These are phyloP conservation scores for Komagataea norvegica DNA, from an alignment of 1,139 yeast genomes.

Conservation along the genomic window DNA sequence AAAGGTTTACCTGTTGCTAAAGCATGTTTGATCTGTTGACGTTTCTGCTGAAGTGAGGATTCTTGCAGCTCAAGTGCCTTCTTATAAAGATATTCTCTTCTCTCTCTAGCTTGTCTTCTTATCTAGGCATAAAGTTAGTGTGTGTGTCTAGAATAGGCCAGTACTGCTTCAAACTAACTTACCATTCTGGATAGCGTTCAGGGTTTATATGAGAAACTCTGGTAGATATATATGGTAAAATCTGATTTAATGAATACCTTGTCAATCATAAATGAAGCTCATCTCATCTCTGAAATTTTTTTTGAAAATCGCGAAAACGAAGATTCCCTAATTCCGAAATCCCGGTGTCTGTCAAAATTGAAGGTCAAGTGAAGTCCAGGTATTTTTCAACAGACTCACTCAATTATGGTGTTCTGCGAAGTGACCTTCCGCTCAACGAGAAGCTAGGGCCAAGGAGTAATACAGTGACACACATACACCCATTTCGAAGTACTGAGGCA, in stretches of 20 bases:
- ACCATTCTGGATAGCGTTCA: slow-evolving; percentile 5
- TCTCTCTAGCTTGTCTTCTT: slow-evolving; percentile 90
- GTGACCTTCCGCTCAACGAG: too few relatives aligned
- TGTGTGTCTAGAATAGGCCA: background rate
- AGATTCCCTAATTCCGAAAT: too few relatives aligned
- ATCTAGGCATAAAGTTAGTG: slow-evolving; percentile 35
- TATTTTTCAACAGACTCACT: too few relatives aligned
- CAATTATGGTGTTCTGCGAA: too few relatives aligned
- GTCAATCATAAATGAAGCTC: too few relatives aligned
- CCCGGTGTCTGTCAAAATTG: too few relatives aligned
- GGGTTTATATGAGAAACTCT: background rate
- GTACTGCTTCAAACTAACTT: background rate
- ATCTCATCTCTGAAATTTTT: slow-evolving; percentile 2
- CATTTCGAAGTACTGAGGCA: too few relatives aligned
- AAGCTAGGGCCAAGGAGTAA: too few relatives aligned
- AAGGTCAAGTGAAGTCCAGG: too few relatives aligned
- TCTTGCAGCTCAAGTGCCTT: slow-evolving; percentile 90
- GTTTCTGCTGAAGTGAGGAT: slow-evolving; percentile 75
- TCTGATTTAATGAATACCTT: too few relatives aligned
- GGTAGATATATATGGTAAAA: too few relatives aligned
- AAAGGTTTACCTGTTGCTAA: slow-evolving; percentile 88
- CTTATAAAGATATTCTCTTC: slow-evolving; percentile 86
- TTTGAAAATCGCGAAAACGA: slow-evolving; percentile 3
- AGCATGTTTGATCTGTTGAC: slow-evolving; percentile 83
- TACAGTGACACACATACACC: too few relatives aligned